Conservation (phyloP, 1,284 basidiomycete species). For the Moniliophthora roreri region DNA sequence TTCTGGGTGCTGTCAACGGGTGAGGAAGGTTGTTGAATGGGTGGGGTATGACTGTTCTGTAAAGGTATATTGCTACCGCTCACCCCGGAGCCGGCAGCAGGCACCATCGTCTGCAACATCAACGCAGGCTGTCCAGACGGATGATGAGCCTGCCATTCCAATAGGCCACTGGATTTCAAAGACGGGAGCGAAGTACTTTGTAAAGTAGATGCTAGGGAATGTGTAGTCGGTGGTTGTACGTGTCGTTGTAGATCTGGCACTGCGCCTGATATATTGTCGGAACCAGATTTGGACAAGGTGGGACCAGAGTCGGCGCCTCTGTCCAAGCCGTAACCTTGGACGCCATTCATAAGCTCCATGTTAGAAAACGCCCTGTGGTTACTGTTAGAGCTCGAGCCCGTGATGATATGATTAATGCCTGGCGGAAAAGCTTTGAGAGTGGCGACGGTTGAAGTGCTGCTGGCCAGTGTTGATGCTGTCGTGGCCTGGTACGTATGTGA, state of each 20-base stretch:
- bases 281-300: neutral
- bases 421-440: too few relatives aligned
- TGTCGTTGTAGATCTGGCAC: neutral
- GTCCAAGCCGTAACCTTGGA: too few relatives aligned
- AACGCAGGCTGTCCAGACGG: neutral
- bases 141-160: conserved; percentile 39
- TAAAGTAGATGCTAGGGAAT: neutral
- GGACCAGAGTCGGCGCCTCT: neutral
- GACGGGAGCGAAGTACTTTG: conserved; percentile 58
- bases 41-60: neutral
- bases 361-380: too few relatives aligned
- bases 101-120: neutral
- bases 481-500: neutral
- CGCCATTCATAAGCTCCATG: too few relatives aligned
- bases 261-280: neutral
- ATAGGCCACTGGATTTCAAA: conserved; percentile 67
- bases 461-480: too few relatives aligned
- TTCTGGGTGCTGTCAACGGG: neutral
- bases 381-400: too few relatives aligned
- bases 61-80: neutral
- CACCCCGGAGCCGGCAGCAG: neutral
- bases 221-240: conserved; percentile 2
- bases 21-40: neutral
- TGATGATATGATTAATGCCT: too few relatives aligned
- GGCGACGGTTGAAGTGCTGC: too few relatives aligned